Evolutionary conservation across 2,329 filamentous ascomycete genomes (phyloP).

Genomic region (Penicillium palitans): DNA sequence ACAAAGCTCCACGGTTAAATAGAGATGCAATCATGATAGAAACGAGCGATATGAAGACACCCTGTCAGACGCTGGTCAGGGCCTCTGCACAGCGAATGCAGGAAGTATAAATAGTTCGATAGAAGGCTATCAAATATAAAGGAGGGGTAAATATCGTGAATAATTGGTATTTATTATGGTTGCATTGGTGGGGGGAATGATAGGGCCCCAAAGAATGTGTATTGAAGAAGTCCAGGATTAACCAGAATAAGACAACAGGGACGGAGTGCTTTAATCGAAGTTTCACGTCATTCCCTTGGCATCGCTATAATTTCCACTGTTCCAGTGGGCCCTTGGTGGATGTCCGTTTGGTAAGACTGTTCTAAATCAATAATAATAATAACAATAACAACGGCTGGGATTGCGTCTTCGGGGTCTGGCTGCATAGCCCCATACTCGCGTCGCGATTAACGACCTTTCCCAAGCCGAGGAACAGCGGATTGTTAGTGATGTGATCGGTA

Average conservation of each 20-base stretch:
- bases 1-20: conserved; percentile 28
- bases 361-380: background rate
- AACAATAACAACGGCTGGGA: background rate
- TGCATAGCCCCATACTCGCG: background rate
- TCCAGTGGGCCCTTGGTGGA: conserved; percentile 3
- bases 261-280: background rate
- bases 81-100: background rate
- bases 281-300: conserved; percentile 7
- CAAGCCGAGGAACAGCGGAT: background rate
- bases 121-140: conserved; percentile 5
- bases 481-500: conserved; percentile 21
- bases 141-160: conserved; percentile 10
- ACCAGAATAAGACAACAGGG: background rate
- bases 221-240: conserved; percentile 1
- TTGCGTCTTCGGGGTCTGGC: conserved; percentile 1
- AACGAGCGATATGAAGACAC: conserved; percentile 10
- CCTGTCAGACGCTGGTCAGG: background rate
- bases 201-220: conserved; percentile 2
- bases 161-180: conserved; percentile 26
- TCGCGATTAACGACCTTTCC: background rate
- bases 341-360: background rate
- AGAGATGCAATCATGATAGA: conserved; percentile 30
- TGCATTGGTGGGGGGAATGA: conserved; percentile 25
- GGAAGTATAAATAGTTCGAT: conserved; percentile 19
- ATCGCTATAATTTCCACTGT: background rate